Evolutionary conservation across 2,329 filamentous ascomycete species (phyloP).

Genomic region (Sarocladium brachiariae): DNA sequence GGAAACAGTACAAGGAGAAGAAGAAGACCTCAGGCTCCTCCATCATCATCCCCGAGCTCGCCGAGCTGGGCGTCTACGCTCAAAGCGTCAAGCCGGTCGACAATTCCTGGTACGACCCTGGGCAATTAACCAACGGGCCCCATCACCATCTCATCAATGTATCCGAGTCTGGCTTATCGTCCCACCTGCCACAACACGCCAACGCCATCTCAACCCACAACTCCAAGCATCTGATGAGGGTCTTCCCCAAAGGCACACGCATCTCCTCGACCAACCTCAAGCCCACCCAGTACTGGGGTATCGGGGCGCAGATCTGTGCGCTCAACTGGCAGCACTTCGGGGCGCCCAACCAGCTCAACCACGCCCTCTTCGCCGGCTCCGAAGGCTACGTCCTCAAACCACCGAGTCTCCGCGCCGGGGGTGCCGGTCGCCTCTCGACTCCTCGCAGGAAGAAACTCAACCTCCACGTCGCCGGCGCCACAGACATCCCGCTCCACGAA

Average conservation of each 20-base stretch:
- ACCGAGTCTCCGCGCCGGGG: slow-evolving; percentile 48
- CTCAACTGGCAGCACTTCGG: slow-evolving; percentile 66
- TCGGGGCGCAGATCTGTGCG: slow-evolving; percentile 63
- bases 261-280: slow-evolving; percentile 60
- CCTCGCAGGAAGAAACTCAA: slow-evolving; percentile 40
- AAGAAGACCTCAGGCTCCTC: slow-evolving; percentile 35
- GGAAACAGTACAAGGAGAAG: slow-evolving; percentile 45
- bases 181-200: slow-evolving; percentile 40
- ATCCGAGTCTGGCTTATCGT: slow-evolving; percentile 52
- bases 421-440: slow-evolving; percentile 40
- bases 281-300: slow-evolving; percentile 57
- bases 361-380: slow-evolving; percentile 58
- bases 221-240: slow-evolving; percentile 59
- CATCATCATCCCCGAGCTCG: slow-evolving; percentile 57
- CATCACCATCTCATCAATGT: slow-evolving; percentile 64
- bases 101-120: slow-evolving; percentile 56
- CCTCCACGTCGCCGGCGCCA: slow-evolving; percentile 56
- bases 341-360: slow-evolving; percentile 59
- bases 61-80: slow-evolving; percentile 60
- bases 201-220: slow-evolving; percentile 53
- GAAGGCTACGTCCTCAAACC: slow-evolving; percentile 63
- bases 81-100: slow-evolving; percentile 62
- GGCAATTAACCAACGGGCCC: slow-evolving; percentile 45
- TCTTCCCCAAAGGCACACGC: slow-evolving; percentile 62
- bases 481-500: slow-evolving; percentile 49